Evolutionary conservation across 2,329 filamentous ascomycete genomes (phyloP).

Genomic region (Botrytis porri): DNA sequence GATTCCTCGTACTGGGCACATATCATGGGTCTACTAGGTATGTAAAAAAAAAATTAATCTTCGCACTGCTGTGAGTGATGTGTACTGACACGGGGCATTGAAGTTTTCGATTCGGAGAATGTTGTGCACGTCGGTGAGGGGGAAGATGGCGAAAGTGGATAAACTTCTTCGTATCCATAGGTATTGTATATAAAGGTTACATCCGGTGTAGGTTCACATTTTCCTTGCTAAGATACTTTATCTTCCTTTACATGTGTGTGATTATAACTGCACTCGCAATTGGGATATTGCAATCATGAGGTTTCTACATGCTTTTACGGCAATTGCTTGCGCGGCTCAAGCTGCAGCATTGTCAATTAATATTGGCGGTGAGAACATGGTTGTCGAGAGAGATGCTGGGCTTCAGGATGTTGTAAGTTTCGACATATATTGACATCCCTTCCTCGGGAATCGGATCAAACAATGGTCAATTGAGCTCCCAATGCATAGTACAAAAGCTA

Average conservation of each 20-base stretch:
- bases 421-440: background rate
- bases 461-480: background rate
- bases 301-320: slow-evolving; percentile 37
- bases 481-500: background rate
- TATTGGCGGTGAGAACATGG: slow-evolving; percentile 46
- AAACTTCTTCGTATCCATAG: background rate
- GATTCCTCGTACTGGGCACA: background rate
- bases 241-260: background rate
- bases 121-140: background rate
- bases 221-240: background rate
- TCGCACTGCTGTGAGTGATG: background rate
- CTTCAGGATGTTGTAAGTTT: slow-evolving; percentile 54
- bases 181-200: slow-evolving; percentile 10
- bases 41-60: no score
- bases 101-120: background rate
- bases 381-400: slow-evolving; percentile 49
- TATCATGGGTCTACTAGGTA: background rate
- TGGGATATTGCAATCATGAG: slow-evolving; percentile 38
- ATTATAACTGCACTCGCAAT: background rate
- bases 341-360: slow-evolving; percentile 46
- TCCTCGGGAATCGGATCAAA: background rate
- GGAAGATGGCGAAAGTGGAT: background rate
- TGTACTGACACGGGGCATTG: background rate
- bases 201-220: background rate
- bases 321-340: slow-evolving; percentile 44